phyloP scores from a whole-genome alignment of 495 filamentous ascomycete genomes.

The Annulohypoxylon maeteangense region DNA sequence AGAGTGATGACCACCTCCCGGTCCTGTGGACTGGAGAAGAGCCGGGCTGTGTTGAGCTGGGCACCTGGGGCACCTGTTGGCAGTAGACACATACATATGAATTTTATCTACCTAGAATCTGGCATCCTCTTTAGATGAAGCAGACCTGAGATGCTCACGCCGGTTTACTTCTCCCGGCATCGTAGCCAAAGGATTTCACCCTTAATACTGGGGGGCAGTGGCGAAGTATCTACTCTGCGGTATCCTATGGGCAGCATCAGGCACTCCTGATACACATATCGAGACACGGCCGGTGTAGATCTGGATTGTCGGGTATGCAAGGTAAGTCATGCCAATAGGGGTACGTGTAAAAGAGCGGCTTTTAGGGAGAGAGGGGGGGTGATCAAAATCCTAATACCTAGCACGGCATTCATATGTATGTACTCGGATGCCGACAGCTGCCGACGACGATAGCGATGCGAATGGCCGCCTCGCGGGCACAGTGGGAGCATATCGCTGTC shows the following conservation, averaged over 20 bases:
- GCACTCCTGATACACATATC: constrained; percentile 17
- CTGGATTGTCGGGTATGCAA: constrained; percentile 7
- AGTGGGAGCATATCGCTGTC: not conserved
- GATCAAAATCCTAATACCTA: not conserved
- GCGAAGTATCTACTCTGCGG: constrained; percentile 12
- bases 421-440: not conserved
- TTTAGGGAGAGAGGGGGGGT: not conserved
- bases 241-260: constrained; percentile 9
- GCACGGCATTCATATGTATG: not conserved
- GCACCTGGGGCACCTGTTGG: too few species aligned
- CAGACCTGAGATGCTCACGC: not conserved
- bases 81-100: too few species aligned
- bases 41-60: not conserved
- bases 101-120: not conserved
- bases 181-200: constrained; percentile 21
- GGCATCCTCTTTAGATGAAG: not conserved
- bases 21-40: constrained; percentile 16
- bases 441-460: constrained; percentile 1
- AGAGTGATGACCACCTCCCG: constrained; percentile 4
- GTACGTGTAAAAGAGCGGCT: not conserved
- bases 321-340: not conserved
- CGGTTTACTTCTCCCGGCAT: not conserved
- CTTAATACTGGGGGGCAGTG: constrained; percentile 17
- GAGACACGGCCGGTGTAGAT: constrained; percentile 27
- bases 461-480: not conserved